Evolutionary conservation across 305 asterid species (phyloP).

Genomic region (Plantago coronopus): DNA sequence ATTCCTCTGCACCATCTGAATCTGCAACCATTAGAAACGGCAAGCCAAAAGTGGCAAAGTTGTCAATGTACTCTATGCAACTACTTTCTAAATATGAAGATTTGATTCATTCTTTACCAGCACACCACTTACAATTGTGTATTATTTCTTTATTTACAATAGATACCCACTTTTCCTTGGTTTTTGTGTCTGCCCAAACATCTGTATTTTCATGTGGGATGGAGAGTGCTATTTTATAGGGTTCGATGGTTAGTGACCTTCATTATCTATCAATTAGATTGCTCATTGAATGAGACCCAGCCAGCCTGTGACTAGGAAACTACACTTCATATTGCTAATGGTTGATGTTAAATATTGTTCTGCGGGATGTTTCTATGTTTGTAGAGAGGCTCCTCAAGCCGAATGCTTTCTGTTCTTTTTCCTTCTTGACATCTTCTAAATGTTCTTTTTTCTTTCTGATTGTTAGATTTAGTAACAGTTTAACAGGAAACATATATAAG

Average conservation of each 20-base stretch:
- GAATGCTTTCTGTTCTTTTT: slow-evolving; percentile 17
- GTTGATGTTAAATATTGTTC: slow-evolving; percentile 6
- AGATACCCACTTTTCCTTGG: no score
- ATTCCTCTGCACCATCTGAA: no score
- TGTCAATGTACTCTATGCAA: no score
- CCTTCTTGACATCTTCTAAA: slow-evolving; percentile 4
- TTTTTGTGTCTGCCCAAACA: no score
- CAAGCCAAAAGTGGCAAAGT: no score
- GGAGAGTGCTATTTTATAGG: neutral
- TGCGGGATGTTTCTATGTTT: neutral
- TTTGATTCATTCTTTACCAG: no score
- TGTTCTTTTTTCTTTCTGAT: slow-evolving; percentile 1
- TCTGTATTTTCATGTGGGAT: no score
- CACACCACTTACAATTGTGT: no score
- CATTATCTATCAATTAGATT: neutral
- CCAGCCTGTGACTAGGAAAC: slow-evolving; percentile 4
- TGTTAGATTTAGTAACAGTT: neutral
- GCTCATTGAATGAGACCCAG: neutral
- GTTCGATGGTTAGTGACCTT: neutral
- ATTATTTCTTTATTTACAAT: no score
- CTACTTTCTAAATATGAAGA: no score
- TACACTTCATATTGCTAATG: slow-evolving; percentile 16
- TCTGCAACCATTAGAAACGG: no score
- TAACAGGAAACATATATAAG: neutral
- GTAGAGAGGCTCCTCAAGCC: slow-evolving; percentile 1